Conservation (phyloP, 2,329 filamentous ascomycete species). For the Sporothrix dimorphospora region DNA sequence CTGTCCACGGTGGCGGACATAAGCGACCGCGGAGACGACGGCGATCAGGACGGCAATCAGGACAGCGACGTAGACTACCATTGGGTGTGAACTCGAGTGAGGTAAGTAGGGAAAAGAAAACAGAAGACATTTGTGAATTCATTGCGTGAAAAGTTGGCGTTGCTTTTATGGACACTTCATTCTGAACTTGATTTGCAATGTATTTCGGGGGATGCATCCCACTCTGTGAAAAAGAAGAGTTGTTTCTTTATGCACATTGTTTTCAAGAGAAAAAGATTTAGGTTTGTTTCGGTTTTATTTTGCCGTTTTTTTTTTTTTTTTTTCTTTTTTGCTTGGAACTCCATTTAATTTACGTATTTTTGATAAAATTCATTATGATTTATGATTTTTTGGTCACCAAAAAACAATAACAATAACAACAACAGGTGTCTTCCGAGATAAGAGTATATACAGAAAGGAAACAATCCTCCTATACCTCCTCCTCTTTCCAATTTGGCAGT, state of each 20-base stretch:
- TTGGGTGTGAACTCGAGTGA: background rate
- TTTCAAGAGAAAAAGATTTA: no score
- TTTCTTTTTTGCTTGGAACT: no score
- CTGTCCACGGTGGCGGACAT: background rate
- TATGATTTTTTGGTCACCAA: no score
- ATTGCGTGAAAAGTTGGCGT: background rate
- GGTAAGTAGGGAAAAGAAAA: background rate
- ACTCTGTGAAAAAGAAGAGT: background rate
- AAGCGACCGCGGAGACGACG: background rate
- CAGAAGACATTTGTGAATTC: background rate
- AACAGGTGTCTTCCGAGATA: no score
- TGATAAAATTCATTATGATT: no score
- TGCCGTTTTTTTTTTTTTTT: no score
- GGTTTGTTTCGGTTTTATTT: no score
- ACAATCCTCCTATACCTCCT: no score
- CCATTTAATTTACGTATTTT: no score
- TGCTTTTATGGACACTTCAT: background rate
- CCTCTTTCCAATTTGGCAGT: no score
- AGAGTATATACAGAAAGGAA: no score
- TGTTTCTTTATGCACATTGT: background rate
- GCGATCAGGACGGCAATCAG: background rate
- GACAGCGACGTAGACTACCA: slow-evolving; percentile 7
- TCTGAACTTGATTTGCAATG: background rate
- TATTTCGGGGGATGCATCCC: background rate
- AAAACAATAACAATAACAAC: no score